Conservation (phyloP, 2,329 filamentous ascomycete species). For the Calonectria crousiana region DNA sequence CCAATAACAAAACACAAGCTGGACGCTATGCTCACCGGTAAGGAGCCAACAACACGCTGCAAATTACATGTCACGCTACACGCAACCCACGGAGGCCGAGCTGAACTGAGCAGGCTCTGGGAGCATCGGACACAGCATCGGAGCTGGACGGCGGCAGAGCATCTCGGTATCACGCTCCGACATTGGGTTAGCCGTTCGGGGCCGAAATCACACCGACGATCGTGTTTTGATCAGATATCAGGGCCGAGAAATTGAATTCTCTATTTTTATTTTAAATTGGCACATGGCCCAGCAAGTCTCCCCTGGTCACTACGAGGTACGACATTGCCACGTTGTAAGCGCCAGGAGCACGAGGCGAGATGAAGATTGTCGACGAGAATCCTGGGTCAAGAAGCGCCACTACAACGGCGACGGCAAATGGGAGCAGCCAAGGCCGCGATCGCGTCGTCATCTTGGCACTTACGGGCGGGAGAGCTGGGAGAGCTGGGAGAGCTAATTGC, state of each 20-base stretch:
- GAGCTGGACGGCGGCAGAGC: background rate
- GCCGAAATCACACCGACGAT: background rate
- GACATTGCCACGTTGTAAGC: constrained; percentile 4
- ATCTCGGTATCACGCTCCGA: background rate
- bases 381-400: background rate
- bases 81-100: background rate
- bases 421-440: background rate
- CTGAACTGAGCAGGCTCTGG: background rate
- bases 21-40: background rate
- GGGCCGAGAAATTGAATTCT: background rate
- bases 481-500: constrained; percentile 32
- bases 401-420: constrained; percentile 6
- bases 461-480: background rate
- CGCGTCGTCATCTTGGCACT: background rate
- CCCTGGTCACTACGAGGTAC: background rate
- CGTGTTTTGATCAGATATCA: background rate
- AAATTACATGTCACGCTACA: background rate
- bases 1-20: background rate
- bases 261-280: background rate
- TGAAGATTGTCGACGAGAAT: constrained; percentile 3
- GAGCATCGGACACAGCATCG: background rate
- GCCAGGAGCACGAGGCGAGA: constrained; percentile 2
- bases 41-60: background rate
- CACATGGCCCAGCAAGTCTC: background rate
- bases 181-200: background rate